Conservation (phyloP, 2,329 filamentous ascomycete species). For the Trichoderma sp. region DNA sequence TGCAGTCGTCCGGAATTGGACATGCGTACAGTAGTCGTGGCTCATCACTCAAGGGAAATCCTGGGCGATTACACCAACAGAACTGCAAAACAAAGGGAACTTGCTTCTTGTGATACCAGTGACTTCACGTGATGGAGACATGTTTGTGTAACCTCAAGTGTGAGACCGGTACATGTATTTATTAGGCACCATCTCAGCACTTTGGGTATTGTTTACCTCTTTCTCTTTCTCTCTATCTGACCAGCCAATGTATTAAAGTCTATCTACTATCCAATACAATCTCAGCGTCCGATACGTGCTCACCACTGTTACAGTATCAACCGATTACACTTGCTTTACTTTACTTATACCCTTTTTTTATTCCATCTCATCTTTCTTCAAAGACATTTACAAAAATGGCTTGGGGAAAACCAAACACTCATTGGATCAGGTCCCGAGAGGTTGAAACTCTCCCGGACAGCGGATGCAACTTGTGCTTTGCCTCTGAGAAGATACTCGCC, state of each 20-base stretch:
- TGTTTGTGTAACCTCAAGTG: neutral
- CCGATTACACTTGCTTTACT: neutral
- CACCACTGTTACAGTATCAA: neutral
- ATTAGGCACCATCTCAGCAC: neutral
- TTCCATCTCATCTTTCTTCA: neutral
- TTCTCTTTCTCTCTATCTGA: neutral
- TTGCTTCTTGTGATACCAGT: neutral
- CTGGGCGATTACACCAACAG: neutral
- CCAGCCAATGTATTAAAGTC: neutral
- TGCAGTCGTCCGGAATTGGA: neutral
- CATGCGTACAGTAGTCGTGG: neutral
- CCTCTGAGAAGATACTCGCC: neutral
- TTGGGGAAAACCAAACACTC: neutral
- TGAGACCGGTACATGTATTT: neutral
- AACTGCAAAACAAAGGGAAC: neutral
- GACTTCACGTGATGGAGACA: neutral
- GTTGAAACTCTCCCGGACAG: neutral
- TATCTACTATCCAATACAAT: neutral
- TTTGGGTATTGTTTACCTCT: neutral
- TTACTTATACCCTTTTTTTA: neutral
- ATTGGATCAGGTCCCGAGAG: neutral
- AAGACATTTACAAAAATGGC: neutral
- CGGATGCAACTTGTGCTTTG: neutral
- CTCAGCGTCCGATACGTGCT: neutral
- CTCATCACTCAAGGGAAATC: neutral